Percentiles rank a stretch among this genome's conserved stretches.
phyloP scores from a whole-genome alignment of 495 filamentous ascomycete species.

The Terfezia claveryi region DNA sequence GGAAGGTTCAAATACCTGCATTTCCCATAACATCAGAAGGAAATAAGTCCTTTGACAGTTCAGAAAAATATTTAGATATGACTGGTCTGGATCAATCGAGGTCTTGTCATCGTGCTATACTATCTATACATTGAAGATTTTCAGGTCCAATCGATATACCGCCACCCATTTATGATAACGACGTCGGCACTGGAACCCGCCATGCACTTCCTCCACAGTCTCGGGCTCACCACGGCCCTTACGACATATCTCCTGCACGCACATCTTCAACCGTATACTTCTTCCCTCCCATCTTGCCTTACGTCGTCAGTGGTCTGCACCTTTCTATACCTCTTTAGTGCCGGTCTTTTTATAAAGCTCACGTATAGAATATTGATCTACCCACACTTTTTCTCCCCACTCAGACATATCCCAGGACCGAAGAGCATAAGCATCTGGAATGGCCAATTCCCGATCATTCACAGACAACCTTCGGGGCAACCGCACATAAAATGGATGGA shows the following conservation, averaged over 20 bases:
- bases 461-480: neutral
- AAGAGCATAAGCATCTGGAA: conserved; percentile 14
- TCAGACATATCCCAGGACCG: conserved; percentile 39
- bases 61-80: too few relatives aligned
- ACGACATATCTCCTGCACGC: neutral
- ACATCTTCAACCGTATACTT: neutral
- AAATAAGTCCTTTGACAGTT: too few relatives aligned
- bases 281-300: neutral
- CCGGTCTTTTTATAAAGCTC: neutral
- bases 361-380: conserved; percentile 39
- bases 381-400: conserved; percentile 50
- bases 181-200: too few relatives aligned
- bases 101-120: too few relatives aligned
- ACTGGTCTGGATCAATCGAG: too few relatives aligned
- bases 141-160: too few relatives aligned
- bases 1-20: too few relatives aligned
- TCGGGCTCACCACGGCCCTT: neutral
- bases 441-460: conserved; percentile 8
- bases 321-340: neutral
- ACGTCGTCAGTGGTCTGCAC: neutral
- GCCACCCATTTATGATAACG: too few relatives aligned
- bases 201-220: neutral
- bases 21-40: too few relatives aligned
- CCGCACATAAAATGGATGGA: conserved; percentile 29
- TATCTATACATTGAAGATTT: too few relatives aligned